These are phyloP conservation scores for Yamadazyma kanchanaburiensis DNA, from an alignment of 1,139 yeast genomes.

Conservation along the genomic window DNA sequence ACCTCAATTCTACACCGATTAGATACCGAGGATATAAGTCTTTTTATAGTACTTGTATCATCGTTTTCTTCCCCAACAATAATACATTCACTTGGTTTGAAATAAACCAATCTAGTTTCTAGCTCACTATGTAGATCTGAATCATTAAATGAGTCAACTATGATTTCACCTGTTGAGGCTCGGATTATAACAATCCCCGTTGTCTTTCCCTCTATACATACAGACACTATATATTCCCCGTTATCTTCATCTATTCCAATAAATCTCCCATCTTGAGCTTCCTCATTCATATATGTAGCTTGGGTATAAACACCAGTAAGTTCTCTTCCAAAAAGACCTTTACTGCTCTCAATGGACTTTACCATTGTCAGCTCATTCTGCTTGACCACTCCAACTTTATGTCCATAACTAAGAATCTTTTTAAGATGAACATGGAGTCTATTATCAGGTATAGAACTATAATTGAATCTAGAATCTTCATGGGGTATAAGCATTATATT, in stretches of 20 bases:
- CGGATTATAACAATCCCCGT: slow-evolving; percentile 60
- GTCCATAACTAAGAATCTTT: slow-evolving; percentile 57
- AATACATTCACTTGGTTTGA: slow-evolving; percentile 66
- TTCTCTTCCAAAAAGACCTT: slow-evolving; percentile 56
- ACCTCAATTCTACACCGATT: slow-evolving; percentile 13
- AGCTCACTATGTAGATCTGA: slow-evolving; percentile 52
- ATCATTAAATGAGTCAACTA: slow-evolving; percentile 67
- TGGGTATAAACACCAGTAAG: slow-evolving; percentile 74
- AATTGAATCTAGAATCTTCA: slow-evolving; percentile 52
- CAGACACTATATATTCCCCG: slow-evolving; percentile 22
- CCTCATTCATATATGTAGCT: slow-evolving; percentile 79
- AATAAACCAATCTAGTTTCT: slow-evolving; percentile 69
- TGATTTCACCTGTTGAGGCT: slow-evolving; percentile 73
- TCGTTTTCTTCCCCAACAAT: slow-evolving; percentile 30
- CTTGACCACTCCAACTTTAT: slow-evolving; percentile 82
- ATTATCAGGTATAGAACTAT: slow-evolving; percentile 80
- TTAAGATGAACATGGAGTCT: slow-evolving; percentile 73
- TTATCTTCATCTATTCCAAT: slow-evolving; percentile 17
- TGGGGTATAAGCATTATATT: slow-evolving; percentile 71
- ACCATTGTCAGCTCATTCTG: slow-evolving; percentile 82
- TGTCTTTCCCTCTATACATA: not conserved
- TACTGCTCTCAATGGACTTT: slow-evolving; percentile 44
- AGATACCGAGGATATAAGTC: slow-evolving; percentile 25
- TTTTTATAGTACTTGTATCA: slow-evolving; percentile 10
- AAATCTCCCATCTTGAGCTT: slow-evolving; percentile 22